Conservation (phyloP, 371 early-diverging fungal genomes). For the Scutellospora calospora region DNA sequence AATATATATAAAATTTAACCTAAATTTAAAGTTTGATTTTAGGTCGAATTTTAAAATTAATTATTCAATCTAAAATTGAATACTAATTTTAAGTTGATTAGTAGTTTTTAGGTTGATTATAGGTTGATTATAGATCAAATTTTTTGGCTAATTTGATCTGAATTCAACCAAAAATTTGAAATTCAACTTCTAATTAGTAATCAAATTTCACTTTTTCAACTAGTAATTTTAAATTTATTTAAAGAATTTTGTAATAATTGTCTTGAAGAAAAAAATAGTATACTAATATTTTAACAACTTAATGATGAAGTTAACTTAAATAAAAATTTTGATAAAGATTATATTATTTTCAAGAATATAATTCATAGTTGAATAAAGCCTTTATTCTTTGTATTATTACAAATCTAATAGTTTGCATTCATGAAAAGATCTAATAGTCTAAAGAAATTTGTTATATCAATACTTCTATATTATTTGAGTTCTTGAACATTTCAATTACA, state of each 20-base stretch:
- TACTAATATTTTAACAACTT: neutral
- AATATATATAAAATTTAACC: too few relatives aligned
- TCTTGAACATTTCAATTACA: conserved; percentile 7
- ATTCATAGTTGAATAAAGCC: neutral
- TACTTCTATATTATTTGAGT: conserved; percentile 6
- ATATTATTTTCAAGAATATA: neutral
- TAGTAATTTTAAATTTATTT: conserved; percentile 12
- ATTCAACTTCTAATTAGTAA: too few relatives aligned
- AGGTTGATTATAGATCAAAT: too few relatives aligned
- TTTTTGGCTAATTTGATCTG: too few relatives aligned
- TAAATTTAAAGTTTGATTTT: too few relatives aligned
- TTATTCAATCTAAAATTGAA: too few relatives aligned
- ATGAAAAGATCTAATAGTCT: neutral
- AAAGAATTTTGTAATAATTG: neutral
- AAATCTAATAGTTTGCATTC: neutral
- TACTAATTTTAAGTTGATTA: too few relatives aligned
- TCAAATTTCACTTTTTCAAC: too few relatives aligned
- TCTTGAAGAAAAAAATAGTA: neutral
- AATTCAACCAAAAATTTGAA: too few relatives aligned
- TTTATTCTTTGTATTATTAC: conserved; percentile 22
- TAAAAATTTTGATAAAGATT: conserved; percentile 12
- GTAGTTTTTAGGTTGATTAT: too few relatives aligned
- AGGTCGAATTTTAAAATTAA: too few relatives aligned
- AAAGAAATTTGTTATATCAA: neutral
- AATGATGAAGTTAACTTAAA: neutral